Evolutionary conservation across 2,329 filamentous ascomycete species (phyloP).

Genomic region (Penicillium concentricum): DNA sequence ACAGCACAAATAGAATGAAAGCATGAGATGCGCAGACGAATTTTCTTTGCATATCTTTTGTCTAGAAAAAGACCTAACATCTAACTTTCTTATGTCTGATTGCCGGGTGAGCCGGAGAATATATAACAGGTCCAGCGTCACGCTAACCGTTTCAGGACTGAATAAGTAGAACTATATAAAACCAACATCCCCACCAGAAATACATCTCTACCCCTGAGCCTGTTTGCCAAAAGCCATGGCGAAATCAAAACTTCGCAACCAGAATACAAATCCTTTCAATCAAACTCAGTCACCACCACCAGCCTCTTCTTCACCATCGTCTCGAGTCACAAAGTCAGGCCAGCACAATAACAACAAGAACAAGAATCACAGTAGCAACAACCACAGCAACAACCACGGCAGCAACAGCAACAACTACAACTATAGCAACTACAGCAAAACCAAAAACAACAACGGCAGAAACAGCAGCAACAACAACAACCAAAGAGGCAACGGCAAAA

Average conservation of each 20-base stretch:
- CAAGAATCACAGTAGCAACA: not conserved
- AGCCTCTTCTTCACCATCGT: not conserved
- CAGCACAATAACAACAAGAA: not conserved
- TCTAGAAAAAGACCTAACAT: too few species aligned
- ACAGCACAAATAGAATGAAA: too few species aligned
- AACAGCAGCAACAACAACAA: too few species aligned
- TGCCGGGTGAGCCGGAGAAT: not conserved
- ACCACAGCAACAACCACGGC: not conserved
- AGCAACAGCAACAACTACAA: too few species aligned
- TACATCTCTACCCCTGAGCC: too few species aligned
- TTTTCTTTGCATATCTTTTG: too few species aligned
- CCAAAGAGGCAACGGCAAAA: too few species aligned
- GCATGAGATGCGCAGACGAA: too few species aligned
- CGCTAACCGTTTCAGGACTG: not conserved
- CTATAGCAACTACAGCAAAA: too few species aligned
- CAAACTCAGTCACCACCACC: not conserved
- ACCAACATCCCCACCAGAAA: not conserved
- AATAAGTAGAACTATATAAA: not conserved
- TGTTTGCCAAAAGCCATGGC: not conserved
- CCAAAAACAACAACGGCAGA: too few species aligned
- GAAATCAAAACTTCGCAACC: not conserved
- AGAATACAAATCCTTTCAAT: not conserved
- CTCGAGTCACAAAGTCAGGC: not conserved
- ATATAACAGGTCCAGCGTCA: not conserved
- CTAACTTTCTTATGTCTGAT: not conserved